These are phyloP conservation scores for Didymella segeticola DNA, from an alignment of 2,329 filamentous ascomycete species.

Conservation along the genomic window DNA sequence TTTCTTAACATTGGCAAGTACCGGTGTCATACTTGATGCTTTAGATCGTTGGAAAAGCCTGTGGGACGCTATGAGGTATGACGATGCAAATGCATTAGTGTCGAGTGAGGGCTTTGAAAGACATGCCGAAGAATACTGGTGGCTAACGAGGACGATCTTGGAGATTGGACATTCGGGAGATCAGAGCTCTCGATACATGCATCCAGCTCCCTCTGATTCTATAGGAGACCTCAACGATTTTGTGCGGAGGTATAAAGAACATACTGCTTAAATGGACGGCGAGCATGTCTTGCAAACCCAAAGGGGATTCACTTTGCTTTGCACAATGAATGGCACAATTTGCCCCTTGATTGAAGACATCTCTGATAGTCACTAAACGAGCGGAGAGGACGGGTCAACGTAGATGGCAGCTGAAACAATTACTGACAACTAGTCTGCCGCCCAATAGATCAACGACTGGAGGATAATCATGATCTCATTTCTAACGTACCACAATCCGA, in stretches of 20 bases:
- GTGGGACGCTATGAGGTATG: neutral
- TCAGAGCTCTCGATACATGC: conserved; percentile 1
- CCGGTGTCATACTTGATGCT: neutral
- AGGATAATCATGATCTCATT: too few relatives aligned
- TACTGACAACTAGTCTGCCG: too few relatives aligned
- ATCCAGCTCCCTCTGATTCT: conserved; percentile 1
- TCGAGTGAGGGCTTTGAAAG: neutral
- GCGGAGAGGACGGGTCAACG: too few relatives aligned
- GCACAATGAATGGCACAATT: too few relatives aligned
- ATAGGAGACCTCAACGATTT: neutral
- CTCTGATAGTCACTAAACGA: too few relatives aligned
- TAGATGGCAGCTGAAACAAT: too few relatives aligned
- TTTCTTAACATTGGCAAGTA: neutral
- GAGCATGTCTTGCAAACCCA: too few relatives aligned
- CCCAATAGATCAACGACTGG: too few relatives aligned
- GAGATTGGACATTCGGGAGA: neutral
- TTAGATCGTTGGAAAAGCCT: neutral
- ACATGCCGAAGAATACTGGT: conserved; percentile 3
- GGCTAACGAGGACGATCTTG: neutral
- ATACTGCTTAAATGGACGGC: too few relatives aligned
- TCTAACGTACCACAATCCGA: too few relatives aligned
- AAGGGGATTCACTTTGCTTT: too few relatives aligned
- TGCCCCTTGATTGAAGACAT: too few relatives aligned
- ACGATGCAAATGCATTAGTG: neutral
- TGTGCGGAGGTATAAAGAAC: neutral